Base-by-base conservation (phyloP, 1,284 basidiomycete species). In the Apiotrichum laibachii region DNA sequence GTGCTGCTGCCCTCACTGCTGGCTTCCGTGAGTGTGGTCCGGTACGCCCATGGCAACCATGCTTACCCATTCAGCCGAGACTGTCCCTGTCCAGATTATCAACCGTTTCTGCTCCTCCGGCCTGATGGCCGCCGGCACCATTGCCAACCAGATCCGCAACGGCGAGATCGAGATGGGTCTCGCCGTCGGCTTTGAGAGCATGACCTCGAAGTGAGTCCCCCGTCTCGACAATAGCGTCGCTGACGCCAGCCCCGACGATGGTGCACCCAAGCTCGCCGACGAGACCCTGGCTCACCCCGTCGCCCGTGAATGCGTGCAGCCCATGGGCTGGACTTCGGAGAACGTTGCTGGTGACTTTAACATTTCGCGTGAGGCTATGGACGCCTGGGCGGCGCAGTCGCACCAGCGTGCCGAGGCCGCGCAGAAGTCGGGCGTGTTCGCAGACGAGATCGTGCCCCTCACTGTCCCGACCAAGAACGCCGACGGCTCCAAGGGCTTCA, bases 281-380 rank as follows among this genome's bases (percentile, higher is more conserved):
- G 82, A 83, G 50, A 84, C 95, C 53, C 82, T 92, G 68, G 79
- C 84, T 59, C 86, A 85, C 79, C 83, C 87, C 67, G 88, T 92
- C 71, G 85, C 94, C 5, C 85, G 87, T 61, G 94, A 99, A 82
- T 96, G 93, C 78, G 82, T 93, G 33, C 82, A 95, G 64, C 95
- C 95, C 56, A 97, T 97, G 93, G 93, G 94, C 65, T 88, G 92
- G 80, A 95, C 93, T 48, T 95, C 92, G 18, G 95, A 98, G 82
- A 97, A 98, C 49, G 94, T 98, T 63, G 89, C 88, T 8, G 80
- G 81, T 53, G 87, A 95, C 56, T 96, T 89, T 78, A 82, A 85
- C 67, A 83, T 97, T 67, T 83, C 88, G 19, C 84, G 93, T 52
- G 85, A 88, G 59, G 85, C 87, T 62, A 92, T 93, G 84, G 93